Percentiles rank a stretch among this genome's conserved stretches.
Evolutionary conservation across 2,329 filamentous ascomycete genomes (phyloP).

Genomic region (Talaromyces sp.): DNA sequence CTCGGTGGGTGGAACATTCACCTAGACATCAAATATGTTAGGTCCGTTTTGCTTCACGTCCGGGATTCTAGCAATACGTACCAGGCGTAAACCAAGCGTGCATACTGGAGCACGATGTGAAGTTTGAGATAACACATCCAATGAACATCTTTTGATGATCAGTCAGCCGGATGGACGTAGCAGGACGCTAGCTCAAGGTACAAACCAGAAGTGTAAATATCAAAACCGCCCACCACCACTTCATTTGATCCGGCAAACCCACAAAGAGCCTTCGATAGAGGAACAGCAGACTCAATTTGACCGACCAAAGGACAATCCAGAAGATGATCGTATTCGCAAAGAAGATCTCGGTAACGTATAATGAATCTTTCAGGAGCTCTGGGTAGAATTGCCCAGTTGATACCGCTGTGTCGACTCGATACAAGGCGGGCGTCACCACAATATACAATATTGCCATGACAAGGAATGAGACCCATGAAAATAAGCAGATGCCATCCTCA

Average conservation of each 20-base stretch:
- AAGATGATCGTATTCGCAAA: constrained; percentile 41
- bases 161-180: neutral
- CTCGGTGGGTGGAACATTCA: constrained; percentile 29
- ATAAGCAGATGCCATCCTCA: constrained; percentile 20
- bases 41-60: no score
- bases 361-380: constrained; percentile 32
- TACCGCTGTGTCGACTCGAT: constrained; percentile 30
- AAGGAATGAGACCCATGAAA: constrained; percentile 30
- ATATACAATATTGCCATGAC: constrained; percentile 36
- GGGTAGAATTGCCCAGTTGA: constrained; percentile 27
- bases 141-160: constrained; percentile 32
- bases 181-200: neutral
- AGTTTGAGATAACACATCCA: constrained; percentile 38
- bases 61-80: neutral
- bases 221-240: constrained; percentile 39
- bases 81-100: constrained; percentile 37
- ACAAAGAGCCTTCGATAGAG: constrained; percentile 41
- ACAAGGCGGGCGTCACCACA: constrained; percentile 36
- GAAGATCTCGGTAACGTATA: constrained; percentile 38
- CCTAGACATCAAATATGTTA: constrained; percentile 17
- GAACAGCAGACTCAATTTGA: constrained; percentile 43
- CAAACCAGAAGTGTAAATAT: constrained; percentile 37
- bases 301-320: constrained; percentile 42
- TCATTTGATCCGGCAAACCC: constrained; percentile 34
- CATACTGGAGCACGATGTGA: constrained; percentile 37